Percentiles rank a stretch among this genome's conserved stretches.
Evolutionary conservation across 495 filamentous ascomycete genomes (phyloP).

Genomic region (Aspergillus hancockii): DNA sequence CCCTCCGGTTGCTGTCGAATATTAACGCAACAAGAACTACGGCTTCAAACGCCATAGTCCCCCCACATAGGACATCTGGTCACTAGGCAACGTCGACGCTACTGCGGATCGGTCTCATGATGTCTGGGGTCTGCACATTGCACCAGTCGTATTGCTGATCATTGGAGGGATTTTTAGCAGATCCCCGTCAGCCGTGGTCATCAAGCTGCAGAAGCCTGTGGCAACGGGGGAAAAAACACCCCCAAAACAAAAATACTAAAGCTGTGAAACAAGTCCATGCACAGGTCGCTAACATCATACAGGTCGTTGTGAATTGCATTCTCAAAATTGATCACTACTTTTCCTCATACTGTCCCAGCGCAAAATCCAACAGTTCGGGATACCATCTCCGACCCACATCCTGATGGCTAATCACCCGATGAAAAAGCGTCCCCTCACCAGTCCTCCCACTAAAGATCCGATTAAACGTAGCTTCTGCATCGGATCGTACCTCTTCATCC

Average conservation of each 20-base stretch:
- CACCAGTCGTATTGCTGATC: background rate
- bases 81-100: background rate
- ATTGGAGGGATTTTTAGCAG: background rate
- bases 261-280: no score
- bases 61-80: background rate
- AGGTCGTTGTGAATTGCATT: background rate
- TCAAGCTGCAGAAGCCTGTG: no score
- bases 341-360: constrained; percentile 30
- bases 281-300: background rate
- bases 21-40: background rate
- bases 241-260: background rate
- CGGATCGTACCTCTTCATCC: constrained; percentile 42
- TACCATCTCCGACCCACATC: constrained; percentile 87
- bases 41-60: background rate
- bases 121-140: background rate
- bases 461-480: constrained; percentile 48
- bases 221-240: background rate
- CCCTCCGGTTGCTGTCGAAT: background rate
- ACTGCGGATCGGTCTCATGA: background rate
- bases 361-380: constrained; percentile 59
- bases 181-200: background rate
- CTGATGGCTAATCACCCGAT: constrained; percentile 83
- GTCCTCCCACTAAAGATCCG: constrained; percentile 54
- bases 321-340: background rate
- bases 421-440: constrained; percentile 81